These are phyloP conservation scores for Sphagnum fallax DNA, from an alignment of 228 moss, liverwort and hornwort genomes.

Conservation along the genomic window DNA sequence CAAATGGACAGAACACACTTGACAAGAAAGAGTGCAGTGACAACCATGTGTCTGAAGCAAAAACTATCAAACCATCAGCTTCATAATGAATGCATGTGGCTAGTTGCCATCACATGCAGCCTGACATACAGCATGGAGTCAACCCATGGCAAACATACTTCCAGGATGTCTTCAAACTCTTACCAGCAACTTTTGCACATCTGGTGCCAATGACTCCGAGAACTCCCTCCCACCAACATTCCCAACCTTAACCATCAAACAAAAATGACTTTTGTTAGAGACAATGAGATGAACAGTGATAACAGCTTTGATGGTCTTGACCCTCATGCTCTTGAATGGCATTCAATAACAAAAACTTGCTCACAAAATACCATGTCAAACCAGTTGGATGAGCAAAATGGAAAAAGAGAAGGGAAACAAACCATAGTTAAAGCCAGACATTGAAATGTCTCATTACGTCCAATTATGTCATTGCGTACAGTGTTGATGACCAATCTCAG, in stretches of 20 bases:
- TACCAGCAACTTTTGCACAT: conserved; percentile 98
- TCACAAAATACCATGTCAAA: background rate
- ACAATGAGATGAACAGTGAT: too few species aligned
- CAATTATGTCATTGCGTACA: conserved; percentile 94
- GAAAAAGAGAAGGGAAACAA: conserved; percentile 3
- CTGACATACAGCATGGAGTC: too few species aligned
- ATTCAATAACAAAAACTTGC: too few species aligned
- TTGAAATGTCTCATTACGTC: conserved; percentile 94
- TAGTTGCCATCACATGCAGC: too few species aligned
- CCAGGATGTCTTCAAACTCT: conserved; percentile 5
- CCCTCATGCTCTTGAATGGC: too few species aligned
- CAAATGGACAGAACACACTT: too few species aligned
- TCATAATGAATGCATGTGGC: too few species aligned
- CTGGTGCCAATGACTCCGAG: conserved; percentile 96
- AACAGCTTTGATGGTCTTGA: too few species aligned
- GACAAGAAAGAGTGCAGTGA: too few species aligned
- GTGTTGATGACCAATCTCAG: conserved; percentile 97
- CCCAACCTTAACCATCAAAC: conserved; percentile 51
- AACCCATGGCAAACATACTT: too few species aligned
- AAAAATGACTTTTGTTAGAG: background rate
- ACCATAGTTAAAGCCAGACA: conserved; percentile 99
- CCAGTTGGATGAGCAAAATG: background rate
- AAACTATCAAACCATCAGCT: too few species aligned
- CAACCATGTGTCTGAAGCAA: too few species aligned
- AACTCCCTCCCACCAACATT: conserved; percentile 98